Conservation (phyloP, 176 grass and related monocot genomes). For the Oryza rufipogon region DNA sequence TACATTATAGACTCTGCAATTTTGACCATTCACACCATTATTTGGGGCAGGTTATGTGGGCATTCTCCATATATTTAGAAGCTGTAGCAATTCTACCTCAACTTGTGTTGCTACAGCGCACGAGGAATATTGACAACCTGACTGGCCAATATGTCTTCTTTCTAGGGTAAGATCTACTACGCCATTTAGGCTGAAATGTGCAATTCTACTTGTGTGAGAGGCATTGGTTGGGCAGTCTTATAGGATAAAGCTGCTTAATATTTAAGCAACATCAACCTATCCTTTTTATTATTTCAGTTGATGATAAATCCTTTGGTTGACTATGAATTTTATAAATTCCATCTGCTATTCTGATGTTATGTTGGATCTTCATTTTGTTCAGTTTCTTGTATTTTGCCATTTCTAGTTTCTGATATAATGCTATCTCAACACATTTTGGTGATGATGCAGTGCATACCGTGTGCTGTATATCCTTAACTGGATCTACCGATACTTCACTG, state of each 20-base stretch:
- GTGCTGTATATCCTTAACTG: conserved; percentile 90
- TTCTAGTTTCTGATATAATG: not conserved
- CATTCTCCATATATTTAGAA: conserved; percentile 95
- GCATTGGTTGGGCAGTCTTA: not conserved
- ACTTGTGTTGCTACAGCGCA: conserved; percentile 84
- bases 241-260: not conserved
- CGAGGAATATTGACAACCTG: conserved; percentile 90
- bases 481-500: conserved; percentile 87
- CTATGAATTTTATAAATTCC: conserved; percentile 6
- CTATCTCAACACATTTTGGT: conserved; percentile 33
- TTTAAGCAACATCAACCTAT: not conserved
- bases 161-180: conserved; percentile 65
- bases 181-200: not conserved
- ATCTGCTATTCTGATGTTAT: conserved; percentile 11
- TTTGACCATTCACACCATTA: conserved; percentile 31
- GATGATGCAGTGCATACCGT: conserved; percentile 82
- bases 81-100: conserved; percentile 96
- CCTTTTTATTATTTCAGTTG: not conserved
- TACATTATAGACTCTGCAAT: not conserved
- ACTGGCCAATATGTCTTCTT: conserved; percentile 99
- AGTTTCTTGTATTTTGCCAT: not conserved
- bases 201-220: not conserved
- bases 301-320: not conserved
- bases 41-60: conserved; percentile 78
- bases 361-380: not conserved